Conservation (phyloP, 2,329 filamentous ascomycete species). For the Fusarium sp. region DNA sequence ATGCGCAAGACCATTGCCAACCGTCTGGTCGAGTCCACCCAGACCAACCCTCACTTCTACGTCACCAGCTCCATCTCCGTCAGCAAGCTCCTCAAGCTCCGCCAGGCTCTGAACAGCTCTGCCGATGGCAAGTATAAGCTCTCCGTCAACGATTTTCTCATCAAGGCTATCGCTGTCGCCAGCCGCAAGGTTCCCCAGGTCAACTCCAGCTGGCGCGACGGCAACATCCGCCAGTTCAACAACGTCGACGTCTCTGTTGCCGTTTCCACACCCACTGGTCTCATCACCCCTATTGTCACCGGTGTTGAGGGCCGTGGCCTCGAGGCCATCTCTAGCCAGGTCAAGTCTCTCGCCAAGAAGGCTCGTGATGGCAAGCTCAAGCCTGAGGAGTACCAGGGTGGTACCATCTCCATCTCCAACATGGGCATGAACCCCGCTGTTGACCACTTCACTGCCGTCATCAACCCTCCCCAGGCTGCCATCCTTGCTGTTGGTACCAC, state of each 20-base stretch:
- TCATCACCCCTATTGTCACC: constrained; percentile 98
- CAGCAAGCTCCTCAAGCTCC: constrained; percentile 94
- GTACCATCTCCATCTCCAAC: constrained; percentile 99
- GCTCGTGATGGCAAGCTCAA: constrained; percentile 98
- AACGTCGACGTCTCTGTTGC: constrained; percentile 95
- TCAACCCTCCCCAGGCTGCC: constrained; percentile 97
- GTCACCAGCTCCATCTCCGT: constrained; percentile 92
- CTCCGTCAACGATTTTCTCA: constrained; percentile 99
- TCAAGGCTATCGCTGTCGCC: constrained; percentile 92
- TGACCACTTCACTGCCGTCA: constrained; percentile 96
- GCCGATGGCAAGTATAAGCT: constrained; percentile 97
- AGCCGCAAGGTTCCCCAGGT: constrained; percentile 93
- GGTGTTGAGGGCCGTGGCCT: constrained; percentile 88
- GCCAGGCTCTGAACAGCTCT: constrained; percentile 88
- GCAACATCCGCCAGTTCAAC: constrained; percentile 91
- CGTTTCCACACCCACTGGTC: constrained; percentile 88
- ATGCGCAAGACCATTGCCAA: constrained; percentile 99
- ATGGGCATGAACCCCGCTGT: constrained; percentile 99
- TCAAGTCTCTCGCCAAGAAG: constrained; percentile 97
- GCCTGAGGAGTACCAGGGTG: constrained; percentile 99
- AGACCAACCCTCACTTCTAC: constrained; percentile 98
- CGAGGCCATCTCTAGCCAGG: constrained; percentile 83
- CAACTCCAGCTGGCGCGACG: constrained; percentile 94
- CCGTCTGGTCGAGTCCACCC: constrained; percentile 86
- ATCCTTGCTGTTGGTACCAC: constrained; percentile 96